These are phyloP conservation scores for Pyrenochaeta sp. DNA, from an alignment of 2,329 filamentous ascomycete species.

Conservation along the genomic window DNA sequence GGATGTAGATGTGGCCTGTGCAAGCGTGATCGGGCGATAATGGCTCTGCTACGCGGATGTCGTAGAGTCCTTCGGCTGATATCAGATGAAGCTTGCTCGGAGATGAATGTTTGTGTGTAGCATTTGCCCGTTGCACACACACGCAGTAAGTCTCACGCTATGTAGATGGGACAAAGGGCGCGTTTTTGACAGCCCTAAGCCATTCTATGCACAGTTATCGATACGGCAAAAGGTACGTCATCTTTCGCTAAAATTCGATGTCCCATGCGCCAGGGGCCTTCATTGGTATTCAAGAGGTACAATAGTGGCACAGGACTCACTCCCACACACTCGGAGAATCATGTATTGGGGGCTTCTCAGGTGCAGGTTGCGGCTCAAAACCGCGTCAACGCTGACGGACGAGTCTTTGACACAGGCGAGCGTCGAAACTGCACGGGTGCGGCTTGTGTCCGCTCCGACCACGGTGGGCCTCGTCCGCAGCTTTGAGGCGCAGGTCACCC, in stretches of 20 bases:
- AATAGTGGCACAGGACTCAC: not conserved
- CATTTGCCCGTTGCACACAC: not conserved
- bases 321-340: not conserved
- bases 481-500: conserved; percentile 23
- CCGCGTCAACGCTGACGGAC: not conserved
- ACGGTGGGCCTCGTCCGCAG: conserved; percentile 17
- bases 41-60: conserved; percentile 2
- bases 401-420: conserved; percentile 3
- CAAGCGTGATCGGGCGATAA: conserved; percentile 5
- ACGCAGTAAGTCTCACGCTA: not conserved
- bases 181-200: conserved; percentile 3
- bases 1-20: conserved; percentile 17
- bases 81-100: conserved; percentile 15
- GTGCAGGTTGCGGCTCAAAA: not conserved
- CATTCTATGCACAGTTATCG: conserved; percentile 9
- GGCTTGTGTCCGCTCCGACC: conserved; percentile 10
- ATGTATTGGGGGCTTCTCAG: not conserved
- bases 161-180: conserved; percentile 7
- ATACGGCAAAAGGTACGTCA: conserved; percentile 15
- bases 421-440: conserved; percentile 10
- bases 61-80: conserved; percentile 14
- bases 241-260: conserved; percentile 8
- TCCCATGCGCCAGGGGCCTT: no score
- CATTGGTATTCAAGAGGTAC: no score
- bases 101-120: conserved; percentile 3